A percentile compares a stretch with the other conserved stretches of the same genome.
phyloP scores from a whole-genome alignment of 768 basidiomycete genomes.

The Candolleomyces efflorescens region DNA sequence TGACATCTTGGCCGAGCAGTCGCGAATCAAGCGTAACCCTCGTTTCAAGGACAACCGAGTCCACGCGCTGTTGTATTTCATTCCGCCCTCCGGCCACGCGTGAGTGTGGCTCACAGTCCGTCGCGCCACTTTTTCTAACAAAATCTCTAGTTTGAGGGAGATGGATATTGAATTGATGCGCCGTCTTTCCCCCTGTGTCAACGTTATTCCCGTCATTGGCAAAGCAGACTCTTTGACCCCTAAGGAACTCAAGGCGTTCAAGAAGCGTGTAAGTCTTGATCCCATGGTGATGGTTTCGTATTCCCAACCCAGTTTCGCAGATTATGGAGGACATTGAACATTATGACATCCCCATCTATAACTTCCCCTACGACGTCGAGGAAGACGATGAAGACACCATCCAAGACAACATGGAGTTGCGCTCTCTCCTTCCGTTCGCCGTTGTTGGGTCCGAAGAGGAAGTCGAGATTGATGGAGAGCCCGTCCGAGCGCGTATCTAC shows the following conservation, averaged over 20 bases:
- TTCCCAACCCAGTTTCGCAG: slow-evolving; percentile 27
- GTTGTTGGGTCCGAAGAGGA: slow-evolving; percentile 89
- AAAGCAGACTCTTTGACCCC: slow-evolving; percentile 86
- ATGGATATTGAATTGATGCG: slow-evolving; percentile 94
- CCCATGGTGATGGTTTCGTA: neutral
- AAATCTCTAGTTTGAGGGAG: slow-evolving; percentile 59
- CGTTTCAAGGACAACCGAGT: slow-evolving; percentile 88
- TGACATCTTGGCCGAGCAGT: slow-evolving; percentile 83
- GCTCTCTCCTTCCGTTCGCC: slow-evolving; percentile 80
- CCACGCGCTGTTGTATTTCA: slow-evolving; percentile 87
- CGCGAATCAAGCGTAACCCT: slow-evolving; percentile 90
- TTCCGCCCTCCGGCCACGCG: slow-evolving; percentile 85
- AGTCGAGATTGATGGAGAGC: slow-evolving; percentile 74
- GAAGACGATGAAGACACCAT: slow-evolving; percentile 94
- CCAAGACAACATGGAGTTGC: slow-evolving; percentile 83
- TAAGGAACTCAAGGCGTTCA: slow-evolving; percentile 77
- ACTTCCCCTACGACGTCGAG: slow-evolving; percentile 92
- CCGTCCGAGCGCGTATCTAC: slow-evolving; percentile 77
- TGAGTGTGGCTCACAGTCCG: slow-evolving; percentile 33
- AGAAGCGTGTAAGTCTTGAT: slow-evolving; percentile 54
- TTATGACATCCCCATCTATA: slow-evolving; percentile 88
- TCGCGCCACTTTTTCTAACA: slow-evolving; percentile 8
- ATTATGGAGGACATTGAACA: slow-evolving; percentile 93
- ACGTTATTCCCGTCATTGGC: slow-evolving; percentile 90
- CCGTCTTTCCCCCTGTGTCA: slow-evolving; percentile 83